Evolutionary conservation across 495 filamentous ascomycete genomes (phyloP).

Genomic region (Mycothermus thermophilus): DNA sequence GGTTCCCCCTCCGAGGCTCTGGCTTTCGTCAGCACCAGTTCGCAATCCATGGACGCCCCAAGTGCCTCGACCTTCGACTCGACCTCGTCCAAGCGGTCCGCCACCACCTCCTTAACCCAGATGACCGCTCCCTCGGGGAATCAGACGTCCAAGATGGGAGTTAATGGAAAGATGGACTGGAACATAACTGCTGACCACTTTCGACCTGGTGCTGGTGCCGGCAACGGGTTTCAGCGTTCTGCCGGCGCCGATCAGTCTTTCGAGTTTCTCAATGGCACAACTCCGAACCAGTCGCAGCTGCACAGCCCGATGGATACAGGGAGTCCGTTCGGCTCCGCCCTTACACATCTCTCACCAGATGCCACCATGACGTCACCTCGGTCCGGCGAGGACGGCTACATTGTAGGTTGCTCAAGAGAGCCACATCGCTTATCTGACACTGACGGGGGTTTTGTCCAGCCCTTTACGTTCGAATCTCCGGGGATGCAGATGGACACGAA

Average conservation of each 20-base stretch:
- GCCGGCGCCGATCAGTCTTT: not conserved
- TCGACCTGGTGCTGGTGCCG: too few species aligned
- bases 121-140: conserved; percentile 8
- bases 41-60: conserved; percentile 9
- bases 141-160: conserved; percentile 4
- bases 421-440: too few species aligned
- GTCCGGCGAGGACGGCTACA: too few species aligned
- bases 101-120: conserved; percentile 8
- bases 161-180: conserved; percentile 5
- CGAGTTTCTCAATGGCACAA: not conserved
- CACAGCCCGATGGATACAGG: conserved; percentile 5
- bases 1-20: conserved; percentile 16
- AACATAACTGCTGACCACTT: not conserved
- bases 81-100: conserved; percentile 7
- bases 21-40: conserved; percentile 1
- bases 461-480: conserved; percentile 1
- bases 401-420: too few species aligned
- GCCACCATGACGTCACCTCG: conserved; percentile 1
- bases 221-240: too few species aligned
- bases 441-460: too few species aligned
- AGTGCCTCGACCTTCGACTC: conserved; percentile 32
- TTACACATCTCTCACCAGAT: not conserved
- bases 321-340: conserved; percentile 3
- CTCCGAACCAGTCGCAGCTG: not conserved
- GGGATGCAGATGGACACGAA: not conserved